phyloP scores from a whole-genome alignment of 2,329 filamentous ascomycete species.

The Ilyonectria robusta region DNA sequence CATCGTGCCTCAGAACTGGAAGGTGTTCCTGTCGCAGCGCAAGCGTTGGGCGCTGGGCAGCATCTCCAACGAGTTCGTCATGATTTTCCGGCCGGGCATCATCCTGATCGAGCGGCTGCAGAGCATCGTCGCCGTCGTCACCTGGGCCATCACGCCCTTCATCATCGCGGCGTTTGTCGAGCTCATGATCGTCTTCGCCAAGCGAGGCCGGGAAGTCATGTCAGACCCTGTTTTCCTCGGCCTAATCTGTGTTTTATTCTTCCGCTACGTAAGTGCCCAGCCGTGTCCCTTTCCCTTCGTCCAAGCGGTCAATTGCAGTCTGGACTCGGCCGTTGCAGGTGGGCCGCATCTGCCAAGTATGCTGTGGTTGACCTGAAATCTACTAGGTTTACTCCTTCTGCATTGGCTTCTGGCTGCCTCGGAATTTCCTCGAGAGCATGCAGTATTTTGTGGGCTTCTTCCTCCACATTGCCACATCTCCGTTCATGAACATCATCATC shows the following conservation, averaged over 20 bases:
- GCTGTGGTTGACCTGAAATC: conserved; percentile 31
- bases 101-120: conserved; percentile 60
- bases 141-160: conserved; percentile 62
- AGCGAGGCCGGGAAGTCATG: conserved; percentile 52
- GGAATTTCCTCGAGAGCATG: conserved; percentile 54
- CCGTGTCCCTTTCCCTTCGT: not conserved
- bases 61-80: conserved; percentile 64
- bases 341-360: conserved; percentile 8
- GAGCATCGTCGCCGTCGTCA: conserved; percentile 61
- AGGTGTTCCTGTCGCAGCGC: conserved; percentile 64
- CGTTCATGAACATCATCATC: conserved; percentile 60
- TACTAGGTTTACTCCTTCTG: conserved; percentile 57
- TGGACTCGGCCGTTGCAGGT: conserved; percentile 23
- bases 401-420: conserved; percentile 59
- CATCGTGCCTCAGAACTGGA: conserved; percentile 60
- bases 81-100: conserved; percentile 61
- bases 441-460: conserved; percentile 58
- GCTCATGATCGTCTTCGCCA: conserved; percentile 54
- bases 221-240: conserved; percentile 54
- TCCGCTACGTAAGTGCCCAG: conserved; percentile 56
- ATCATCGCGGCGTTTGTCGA: conserved; percentile 58
- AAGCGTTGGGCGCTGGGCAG: conserved; percentile 65
- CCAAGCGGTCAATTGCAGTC: conserved; percentile 18
- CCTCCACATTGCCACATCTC: conserved; percentile 55
- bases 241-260: conserved; percentile 55